Evolutionary conservation across 805 yeast genomes (phyloP), one percentile per base, ranked within the genome.

Genomic region (Starmerella cellae): DNA sequence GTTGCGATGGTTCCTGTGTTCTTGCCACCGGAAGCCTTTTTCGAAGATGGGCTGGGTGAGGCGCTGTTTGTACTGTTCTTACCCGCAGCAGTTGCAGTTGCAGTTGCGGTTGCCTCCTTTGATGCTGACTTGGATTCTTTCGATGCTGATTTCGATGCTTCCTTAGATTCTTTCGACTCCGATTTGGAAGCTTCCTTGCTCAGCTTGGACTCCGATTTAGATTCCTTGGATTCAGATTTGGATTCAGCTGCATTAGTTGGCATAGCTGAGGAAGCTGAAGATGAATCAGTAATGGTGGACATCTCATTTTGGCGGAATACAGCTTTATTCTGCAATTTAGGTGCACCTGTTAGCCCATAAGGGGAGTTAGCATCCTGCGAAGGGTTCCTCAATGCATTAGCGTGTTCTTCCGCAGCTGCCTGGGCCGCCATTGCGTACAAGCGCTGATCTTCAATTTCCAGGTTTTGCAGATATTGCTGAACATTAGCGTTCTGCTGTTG

Each of bases 401-500:
- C 28, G 11, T 9, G 23, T 26, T 17, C 42, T 4, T 5, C 24
- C 16, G 11, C 17, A 5, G 45, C 48, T 16, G 45, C 48, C 30
- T 20, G 33, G 16, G 29, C 17, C 9, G 48, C 48, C 23, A 27
- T 22, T 3, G 33, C 45, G 28, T 26, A 48, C n/a, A 41, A 37
- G 24, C 33, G 38, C 5, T 34, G 36, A 33, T 46, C 44, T n/a
- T 41, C 50, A 18, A 21, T 22, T n/a, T 39, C 40, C 10, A 50
- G 45, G 17, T 34, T 37, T 4, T 39, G 26, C 14, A 52, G 27
- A 43, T 52, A 50, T 20, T n/a, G 21, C 13, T 42, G 44, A 3
- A 48, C 40, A 37, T 48, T 48, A 3, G 40, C 41, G n/a, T 35
- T 41, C 37, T 52, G 50, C 34, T 39, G 45, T 23, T 19, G 10